phyloP scores from a whole-genome alignment of 805 yeast genomes.

The Wickerhamiella galacta region DNA sequence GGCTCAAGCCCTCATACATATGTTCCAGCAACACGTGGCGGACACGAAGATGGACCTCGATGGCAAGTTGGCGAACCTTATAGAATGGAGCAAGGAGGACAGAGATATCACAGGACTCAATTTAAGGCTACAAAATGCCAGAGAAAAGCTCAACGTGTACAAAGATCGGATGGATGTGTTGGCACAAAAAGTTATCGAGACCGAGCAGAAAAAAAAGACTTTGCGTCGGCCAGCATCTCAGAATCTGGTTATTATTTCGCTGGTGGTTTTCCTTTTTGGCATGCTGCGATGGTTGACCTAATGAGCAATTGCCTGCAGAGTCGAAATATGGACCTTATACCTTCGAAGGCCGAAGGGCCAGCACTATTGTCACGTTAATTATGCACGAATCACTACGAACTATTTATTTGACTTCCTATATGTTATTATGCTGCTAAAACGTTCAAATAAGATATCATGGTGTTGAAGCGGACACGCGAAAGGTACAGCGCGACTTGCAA shows the following conservation, averaged over 20 bases:
- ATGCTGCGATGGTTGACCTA: constrained; percentile 2
- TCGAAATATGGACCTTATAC: not conserved
- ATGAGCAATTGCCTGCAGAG: not conserved
- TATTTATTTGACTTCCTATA: no score
- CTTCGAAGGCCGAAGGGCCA: no score
- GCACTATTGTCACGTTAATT: no score
- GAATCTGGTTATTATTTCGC: constrained; percentile 2
- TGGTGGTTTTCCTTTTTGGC: constrained; percentile 8
- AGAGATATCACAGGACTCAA: constrained; percentile 15
- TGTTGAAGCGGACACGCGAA: constrained; percentile 53
- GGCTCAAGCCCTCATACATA: constrained; percentile 10
- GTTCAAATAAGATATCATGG: constrained; percentile 59
- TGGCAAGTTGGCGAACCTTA: constrained; percentile 12
- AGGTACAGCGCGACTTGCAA: constrained; percentile 43
- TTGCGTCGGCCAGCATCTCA: constrained; percentile 9
- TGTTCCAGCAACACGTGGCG: constrained; percentile 12
- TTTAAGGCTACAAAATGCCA: constrained; percentile 13
- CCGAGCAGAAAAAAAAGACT: constrained; percentile 12
- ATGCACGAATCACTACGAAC: no score
- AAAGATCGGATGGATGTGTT: constrained; percentile 14
- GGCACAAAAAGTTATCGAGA: constrained; percentile 11
- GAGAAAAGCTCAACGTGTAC: constrained; percentile 13
- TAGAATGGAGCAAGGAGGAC: constrained; percentile 14
- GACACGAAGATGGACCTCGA: constrained; percentile 12
- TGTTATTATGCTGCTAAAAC: constrained; percentile 26